A percentile compares a stretch with the other conserved stretches of the same genome.
Evolutionary conservation across 1,139 yeast species (phyloP).

Genomic region (Arxiozyma bovina): DNA sequence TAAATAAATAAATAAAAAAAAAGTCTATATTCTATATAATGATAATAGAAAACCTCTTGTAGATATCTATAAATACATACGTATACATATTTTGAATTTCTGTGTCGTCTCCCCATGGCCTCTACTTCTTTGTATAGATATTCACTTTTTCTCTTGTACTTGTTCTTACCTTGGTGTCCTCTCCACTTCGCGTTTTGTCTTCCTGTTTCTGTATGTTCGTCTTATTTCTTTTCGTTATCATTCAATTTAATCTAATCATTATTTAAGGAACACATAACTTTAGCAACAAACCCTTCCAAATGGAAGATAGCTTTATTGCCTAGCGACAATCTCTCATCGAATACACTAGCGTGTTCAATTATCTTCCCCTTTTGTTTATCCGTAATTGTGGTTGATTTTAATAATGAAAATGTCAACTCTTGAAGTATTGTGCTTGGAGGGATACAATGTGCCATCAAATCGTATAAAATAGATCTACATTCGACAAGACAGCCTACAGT

Average conservation of each 20-base stretch:
- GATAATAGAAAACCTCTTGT: neutral
- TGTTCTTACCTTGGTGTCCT: neutral
- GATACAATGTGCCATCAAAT: constrained; percentile 82
- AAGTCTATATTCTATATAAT: neutral
- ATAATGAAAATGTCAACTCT: constrained; percentile 50
- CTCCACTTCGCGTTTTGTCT: no score
- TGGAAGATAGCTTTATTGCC: constrained; percentile 91
- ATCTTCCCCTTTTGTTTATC: constrained; percentile 41
- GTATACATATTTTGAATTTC: neutral
- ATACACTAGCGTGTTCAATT: constrained; percentile 61
- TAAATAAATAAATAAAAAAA: constrained; percentile 5
- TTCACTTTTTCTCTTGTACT: no score
- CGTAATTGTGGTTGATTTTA: constrained; percentile 30
- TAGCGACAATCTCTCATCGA: constrained; percentile 78
- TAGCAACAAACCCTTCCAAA: constrained; percentile 88
- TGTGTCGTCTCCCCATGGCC: neutral
- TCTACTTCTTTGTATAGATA: neutral
- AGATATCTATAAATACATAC: neutral
- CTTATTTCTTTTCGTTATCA: no score
- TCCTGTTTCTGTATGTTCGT: neutral
- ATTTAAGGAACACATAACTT: constrained; percentile 47
- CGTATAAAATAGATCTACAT: constrained; percentile 70
- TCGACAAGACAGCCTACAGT: constrained; percentile 67
- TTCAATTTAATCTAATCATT: neutral
- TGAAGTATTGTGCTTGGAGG: constrained; percentile 77